These are phyloP conservation scores for Fusarium protoensiforme DNA, from an alignment of 2,329 filamentous ascomycete genomes.

Conservation along the genomic window DNA sequence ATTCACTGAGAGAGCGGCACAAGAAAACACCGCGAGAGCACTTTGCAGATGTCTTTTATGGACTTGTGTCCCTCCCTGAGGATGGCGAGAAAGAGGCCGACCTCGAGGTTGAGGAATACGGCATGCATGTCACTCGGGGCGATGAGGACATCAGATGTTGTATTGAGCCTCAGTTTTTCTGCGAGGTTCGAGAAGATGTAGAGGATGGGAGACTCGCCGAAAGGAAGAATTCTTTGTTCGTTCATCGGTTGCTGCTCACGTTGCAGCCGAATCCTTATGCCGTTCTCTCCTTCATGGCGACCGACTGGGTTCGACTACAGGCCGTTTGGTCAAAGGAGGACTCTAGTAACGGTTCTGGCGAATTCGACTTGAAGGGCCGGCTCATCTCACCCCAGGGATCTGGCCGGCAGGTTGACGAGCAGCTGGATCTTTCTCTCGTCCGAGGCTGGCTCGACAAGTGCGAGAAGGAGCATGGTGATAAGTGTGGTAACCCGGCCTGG, in stretches of 20 bases:
- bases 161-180: background rate
- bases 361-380: background rate
- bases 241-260: background rate
- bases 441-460: conserved; percentile 16
- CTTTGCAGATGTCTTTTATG: background rate
- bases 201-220: background rate
- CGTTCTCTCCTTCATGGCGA: background rate
- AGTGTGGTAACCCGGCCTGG: conserved; percentile 4
- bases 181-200: background rate
- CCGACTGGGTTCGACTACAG: conserved; percentile 2
- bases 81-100: background rate
- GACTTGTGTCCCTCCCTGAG: background rate
- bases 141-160: background rate
- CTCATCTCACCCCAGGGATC: background rate
- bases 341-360: background rate
- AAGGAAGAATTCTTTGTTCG: background rate
- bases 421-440: background rate
- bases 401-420: background rate
- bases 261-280: conserved; percentile 8
- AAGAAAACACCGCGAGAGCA: background rate
- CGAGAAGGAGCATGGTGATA: conserved; percentile 4
- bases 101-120: conserved; percentile 2
- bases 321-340: background rate
- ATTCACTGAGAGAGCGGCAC: conserved; percentile 6
- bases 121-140: background rate